Base-by-base conservation (phyloP, 352 stramenopile genomes). In the Phytophthora parvispora region DNA sequence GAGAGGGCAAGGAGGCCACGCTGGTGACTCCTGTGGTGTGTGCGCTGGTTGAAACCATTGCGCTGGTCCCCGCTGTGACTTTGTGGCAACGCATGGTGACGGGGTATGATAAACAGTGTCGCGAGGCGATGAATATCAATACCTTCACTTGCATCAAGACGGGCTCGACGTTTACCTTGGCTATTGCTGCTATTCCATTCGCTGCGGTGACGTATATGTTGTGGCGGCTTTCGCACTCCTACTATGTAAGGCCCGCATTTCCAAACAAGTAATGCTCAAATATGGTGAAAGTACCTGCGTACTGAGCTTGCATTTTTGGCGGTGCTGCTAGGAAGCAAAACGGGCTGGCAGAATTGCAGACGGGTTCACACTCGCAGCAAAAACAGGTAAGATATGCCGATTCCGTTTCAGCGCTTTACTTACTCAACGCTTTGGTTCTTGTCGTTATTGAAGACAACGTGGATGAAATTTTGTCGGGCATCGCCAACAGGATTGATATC, bases 401-500 rank as follows among this genome's bases (percentile, higher is more conserved):
- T 45, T n/a, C 18, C 16, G 16, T 18, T 29, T n/a, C 18, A 22
- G 22, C 9, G 47, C 47, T 36, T n/a, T 28, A 16, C 10, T 5
- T 31, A n/a, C 16, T 47, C 18, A n/a, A 27, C 7, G 16, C 0
- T 42, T 49, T 31, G 15, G 4, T 60, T 51, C 0, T 31, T 47
- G 10, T 24, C 52, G 15, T 22, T 54, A 2, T 1, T 58, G 29
- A n/a, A 91, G 87, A 95, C 48, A 89, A 94, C 32, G 77, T 95
- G 6, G 87, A 94, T 49, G 80, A 84, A 43, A 92, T 93, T 54
- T 62, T 95, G 29, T 82, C 79, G 0, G 72, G 61, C 18, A 93
- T 95, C 36, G 83, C 86, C 24, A 92, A 91, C 61, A 87, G 84
- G 13, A 87, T 82, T 60, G 80, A 93, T 53, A 92, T 95, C 22